Evolutionary conservation across 164 flowering plant genomes (phyloP).

Genomic region (Malania oleifera): DNA sequence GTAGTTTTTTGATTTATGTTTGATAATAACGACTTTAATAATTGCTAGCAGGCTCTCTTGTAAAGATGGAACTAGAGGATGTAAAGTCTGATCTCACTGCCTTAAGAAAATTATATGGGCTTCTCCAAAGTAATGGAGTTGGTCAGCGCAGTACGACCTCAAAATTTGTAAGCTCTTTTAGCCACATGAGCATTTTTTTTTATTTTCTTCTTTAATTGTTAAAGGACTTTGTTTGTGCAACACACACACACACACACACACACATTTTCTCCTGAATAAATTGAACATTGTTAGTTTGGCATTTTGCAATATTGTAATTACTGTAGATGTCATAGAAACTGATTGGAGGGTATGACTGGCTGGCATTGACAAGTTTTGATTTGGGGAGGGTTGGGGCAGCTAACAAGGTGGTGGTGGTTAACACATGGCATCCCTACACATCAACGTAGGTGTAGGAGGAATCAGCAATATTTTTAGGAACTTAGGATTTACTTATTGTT

Average conservation of each 20-base stretch:
- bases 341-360: no score
- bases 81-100: constrained; percentile 26
- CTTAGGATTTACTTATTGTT: no score
- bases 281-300: no score
- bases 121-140: constrained; percentile 23
- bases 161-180: constrained; percentile 12
- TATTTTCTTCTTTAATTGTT: neutral
- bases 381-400: no score
- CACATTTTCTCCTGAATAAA: neutral
- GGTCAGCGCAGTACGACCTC: neutral
- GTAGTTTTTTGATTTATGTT: no score
- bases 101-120: constrained; percentile 31
- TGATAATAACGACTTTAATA: neutral
- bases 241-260: neutral
- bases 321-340: no score
- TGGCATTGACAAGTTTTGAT: no score
- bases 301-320: no score
- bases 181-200: neutral
- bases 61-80: constrained; percentile 25
- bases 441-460: no score
- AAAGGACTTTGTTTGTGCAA: neutral
- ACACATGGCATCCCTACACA: no score
- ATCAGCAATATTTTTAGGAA: no score
- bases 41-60: neutral
- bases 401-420: no score